A percentile compares a stretch with the other conserved stretches of the same genome.
Conservation (phyloP, 2,329 filamentous ascomycete species). For the Pseudogymnoascus destructans region DNA sequence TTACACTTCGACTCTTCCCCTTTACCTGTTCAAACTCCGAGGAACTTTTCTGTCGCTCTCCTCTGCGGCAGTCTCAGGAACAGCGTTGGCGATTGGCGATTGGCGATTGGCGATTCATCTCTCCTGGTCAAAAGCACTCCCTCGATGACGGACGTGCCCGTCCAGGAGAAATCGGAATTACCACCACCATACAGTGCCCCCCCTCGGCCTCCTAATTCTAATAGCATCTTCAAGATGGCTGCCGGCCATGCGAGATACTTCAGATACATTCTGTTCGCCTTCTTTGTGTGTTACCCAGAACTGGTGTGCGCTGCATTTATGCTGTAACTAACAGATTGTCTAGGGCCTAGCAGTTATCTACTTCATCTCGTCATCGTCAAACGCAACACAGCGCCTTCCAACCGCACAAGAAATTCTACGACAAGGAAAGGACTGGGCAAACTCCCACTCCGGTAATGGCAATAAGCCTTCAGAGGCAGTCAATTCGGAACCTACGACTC, state of each 20-base stretch:
- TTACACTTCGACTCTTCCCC: not conserved
- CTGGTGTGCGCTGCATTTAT: not conserved
- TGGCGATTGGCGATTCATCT: not conserved
- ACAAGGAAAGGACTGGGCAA: constrained; percentile 17
- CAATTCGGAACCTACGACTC: constrained; percentile 14
- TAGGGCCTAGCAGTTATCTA: constrained; percentile 62
- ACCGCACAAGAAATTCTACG: constrained; percentile 22
- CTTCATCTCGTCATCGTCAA: constrained; percentile 58
- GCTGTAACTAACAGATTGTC: not conserved
- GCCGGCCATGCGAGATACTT: constrained; percentile 46
- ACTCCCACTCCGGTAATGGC: not conserved
- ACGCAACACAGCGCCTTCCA: constrained; percentile 25
- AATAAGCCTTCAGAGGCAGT: not conserved
- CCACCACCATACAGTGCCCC: not conserved
- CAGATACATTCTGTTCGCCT: constrained; percentile 67
- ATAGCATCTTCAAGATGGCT: constrained; percentile 20
- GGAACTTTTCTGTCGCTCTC: not conserved
- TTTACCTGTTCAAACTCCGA: not conserved
- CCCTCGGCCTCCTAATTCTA: not conserved
- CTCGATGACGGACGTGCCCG: not conserved
- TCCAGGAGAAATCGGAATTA: constrained; percentile 1
- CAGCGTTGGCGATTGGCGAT: not conserved
- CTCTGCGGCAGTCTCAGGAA: not conserved
- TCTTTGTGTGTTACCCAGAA: constrained; percentile 51
- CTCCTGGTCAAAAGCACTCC: not conserved